phyloP scores from a whole-genome alignment of 1,139 yeast genomes.

The Starmera stellimalicola region DNA sequence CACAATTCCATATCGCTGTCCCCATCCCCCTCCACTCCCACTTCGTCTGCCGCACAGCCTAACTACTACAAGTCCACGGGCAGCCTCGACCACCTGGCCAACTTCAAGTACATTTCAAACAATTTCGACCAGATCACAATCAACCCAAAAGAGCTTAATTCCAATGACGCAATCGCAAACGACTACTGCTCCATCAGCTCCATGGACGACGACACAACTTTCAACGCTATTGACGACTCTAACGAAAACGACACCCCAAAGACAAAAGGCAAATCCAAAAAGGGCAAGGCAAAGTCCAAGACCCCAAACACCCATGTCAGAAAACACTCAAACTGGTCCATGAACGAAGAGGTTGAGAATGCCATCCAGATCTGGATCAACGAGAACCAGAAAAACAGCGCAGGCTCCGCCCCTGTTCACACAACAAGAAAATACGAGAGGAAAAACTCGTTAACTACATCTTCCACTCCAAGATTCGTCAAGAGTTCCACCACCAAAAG shows the following conservation, averaged over 20 bases:
- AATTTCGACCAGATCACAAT: not conserved
- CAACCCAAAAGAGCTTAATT: not conserved
- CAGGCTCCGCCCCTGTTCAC: constrained; percentile 1
- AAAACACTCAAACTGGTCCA: constrained; percentile 10
- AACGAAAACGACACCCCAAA: not conserved
- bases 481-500: constrained; percentile 11
- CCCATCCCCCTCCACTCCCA: not conserved
- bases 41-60: not conserved
- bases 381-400: constrained; percentile 10
- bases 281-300: not conserved
- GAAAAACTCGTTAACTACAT: constrained; percentile 1
- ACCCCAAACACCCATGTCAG: not conserved
- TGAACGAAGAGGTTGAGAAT: constrained; percentile 15
- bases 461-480: constrained; percentile 4
- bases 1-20: not conserved
- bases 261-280: not conserved
- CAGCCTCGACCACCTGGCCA: not conserved
- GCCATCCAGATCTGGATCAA: constrained; percentile 15
- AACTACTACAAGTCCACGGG: not conserved
- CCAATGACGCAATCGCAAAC: not conserved
- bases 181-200: constrained; percentile 1
- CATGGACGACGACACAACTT: not conserved
- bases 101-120: not conserved
- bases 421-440: not conserved
- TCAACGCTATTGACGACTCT: not conserved